These are phyloP conservation scores for Gillenia trifoliata DNA, from an alignment of 306 rosid genomes.

Conservation along the genomic window DNA sequence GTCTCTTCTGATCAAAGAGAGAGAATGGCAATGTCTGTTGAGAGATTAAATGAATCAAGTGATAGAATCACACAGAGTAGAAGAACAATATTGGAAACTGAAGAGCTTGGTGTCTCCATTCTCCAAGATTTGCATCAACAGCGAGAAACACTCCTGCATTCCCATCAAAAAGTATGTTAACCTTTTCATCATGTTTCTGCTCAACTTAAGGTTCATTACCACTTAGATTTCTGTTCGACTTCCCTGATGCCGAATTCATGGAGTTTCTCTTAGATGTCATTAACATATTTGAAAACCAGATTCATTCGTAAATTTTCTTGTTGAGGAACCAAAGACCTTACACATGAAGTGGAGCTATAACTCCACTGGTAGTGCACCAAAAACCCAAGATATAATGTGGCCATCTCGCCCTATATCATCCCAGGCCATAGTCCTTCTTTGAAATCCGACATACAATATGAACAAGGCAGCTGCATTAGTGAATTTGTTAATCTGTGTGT, in stretches of 20 bases:
- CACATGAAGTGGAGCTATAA: not conserved
- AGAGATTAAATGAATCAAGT: conserved; percentile 65
- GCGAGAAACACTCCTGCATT: conserved; percentile 77
- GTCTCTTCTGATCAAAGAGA: conserved; percentile 75
- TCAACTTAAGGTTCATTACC: not conserved
- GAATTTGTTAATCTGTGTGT: conserved; percentile 1
- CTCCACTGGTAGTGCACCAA: not conserved
- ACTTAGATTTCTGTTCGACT: not conserved
- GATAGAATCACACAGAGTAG: conserved; percentile 68
- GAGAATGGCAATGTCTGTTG: conserved; percentile 72
- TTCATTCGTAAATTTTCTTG: not conserved
- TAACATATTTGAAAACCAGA: not conserved
- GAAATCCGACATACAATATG: not conserved
- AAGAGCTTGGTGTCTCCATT: conserved; percentile 76
- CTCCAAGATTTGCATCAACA: conserved; percentile 87
- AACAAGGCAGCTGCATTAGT: conserved; percentile 11
- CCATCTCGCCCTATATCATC: not conserved
- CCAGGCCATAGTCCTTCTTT: not conserved
- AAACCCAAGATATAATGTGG: not conserved
- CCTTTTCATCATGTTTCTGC: conserved; percentile 8
- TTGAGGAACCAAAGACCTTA: not conserved
- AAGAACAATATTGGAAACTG: conserved; percentile 75
- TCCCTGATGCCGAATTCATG: not conserved
- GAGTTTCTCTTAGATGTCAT: not conserved
- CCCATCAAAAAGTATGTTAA: conserved; percentile 59